Evolutionary conservation across 768 basidiomycete species (phyloP), one percentile per base, ranked within the genome.

Genomic region (Coprinopsis strossmayeri): DNA sequence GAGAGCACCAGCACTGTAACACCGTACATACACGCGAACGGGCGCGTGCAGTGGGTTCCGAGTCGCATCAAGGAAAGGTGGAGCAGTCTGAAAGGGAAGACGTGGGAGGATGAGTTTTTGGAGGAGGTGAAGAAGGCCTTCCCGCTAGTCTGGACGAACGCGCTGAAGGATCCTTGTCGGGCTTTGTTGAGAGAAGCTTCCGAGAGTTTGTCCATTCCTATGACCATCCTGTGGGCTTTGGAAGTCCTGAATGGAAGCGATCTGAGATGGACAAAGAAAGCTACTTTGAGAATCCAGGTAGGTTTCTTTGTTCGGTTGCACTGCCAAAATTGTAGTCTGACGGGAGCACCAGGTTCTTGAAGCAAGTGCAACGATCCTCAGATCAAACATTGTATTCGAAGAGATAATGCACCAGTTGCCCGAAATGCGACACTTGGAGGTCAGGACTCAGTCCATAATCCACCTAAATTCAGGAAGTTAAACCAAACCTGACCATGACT

Each of bases 341-440:
- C 15, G 9, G 30, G 30, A 32, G n/a, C n/a, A n/a, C 7, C 25
- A 68, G 65, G 44, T 68, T 1, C 47, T 68, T 11, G 65, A 65
- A 0, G 60, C 64, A 5, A 46, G 51, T 20, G 37, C 59, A 11
- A 52, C 50, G 12, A 64, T 66, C 32, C 17, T 62, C 15, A 17
- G 40, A 25, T 30, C 51, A 34, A 52, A 51, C 3, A 27, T 46
- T 5, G 42, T 59, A 0, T 67, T 69, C 45, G 68, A 69, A 49
- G 66, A 68, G 45, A 63, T 68, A 18, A 42, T 69, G 4, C 66
- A 69, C 46, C 61, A 65, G 34, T 50, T 65, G 17, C 68, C 66
- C 2, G 50, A 52, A 28, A 58, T 67, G 9, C 59, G 63, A 23
- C 54, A 38, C 0, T 49, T 69, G 23, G 59, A 61, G 53, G 66